A percentile compares a stretch with the other conserved stretches of the same genome.
These are phyloP conservation scores for Penicillium maclennaniae DNA, from an alignment of 495 filamentous ascomycete species.

Conservation along the genomic window DNA sequence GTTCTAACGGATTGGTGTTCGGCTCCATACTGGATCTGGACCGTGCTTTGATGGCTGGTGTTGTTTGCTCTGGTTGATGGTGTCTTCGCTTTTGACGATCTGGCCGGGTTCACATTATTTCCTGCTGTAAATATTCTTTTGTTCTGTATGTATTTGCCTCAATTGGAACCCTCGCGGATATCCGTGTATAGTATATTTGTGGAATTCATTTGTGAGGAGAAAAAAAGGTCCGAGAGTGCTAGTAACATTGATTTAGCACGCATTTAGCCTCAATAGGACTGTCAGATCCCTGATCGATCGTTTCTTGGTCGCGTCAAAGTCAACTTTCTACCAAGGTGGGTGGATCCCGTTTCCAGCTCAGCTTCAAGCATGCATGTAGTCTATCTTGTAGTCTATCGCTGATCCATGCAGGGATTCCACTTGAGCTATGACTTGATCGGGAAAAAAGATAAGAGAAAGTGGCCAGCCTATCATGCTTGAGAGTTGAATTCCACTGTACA, in stretches of 20 bases:
- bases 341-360: background rate
- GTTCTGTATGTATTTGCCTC: slow-evolving; percentile 12
- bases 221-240: no score
- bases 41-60: slow-evolving; percentile 1
- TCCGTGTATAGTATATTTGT: slow-evolving; percentile 1
- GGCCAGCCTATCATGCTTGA: background rate
- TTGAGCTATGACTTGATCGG: background rate
- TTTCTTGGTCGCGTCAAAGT: background rate
- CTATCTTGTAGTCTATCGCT: background rate
- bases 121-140: slow-evolving; percentile 9
- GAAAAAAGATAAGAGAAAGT: no score
- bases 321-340: background rate
- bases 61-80: background rate
- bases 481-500: background rate
- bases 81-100: background rate
- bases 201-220: background rate
- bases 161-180: slow-evolving; percentile 4
- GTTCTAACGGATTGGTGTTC: background rate
- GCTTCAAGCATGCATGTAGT: background rate
- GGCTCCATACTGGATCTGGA: background rate
- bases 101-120: background rate
- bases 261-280: background rate
- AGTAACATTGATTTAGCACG: background rate
- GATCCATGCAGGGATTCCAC: background rate
- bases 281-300: background rate